phyloP scores from a whole-genome alignment of 2,329 filamentous ascomycete genomes.

The Elsinoe ampelina region DNA sequence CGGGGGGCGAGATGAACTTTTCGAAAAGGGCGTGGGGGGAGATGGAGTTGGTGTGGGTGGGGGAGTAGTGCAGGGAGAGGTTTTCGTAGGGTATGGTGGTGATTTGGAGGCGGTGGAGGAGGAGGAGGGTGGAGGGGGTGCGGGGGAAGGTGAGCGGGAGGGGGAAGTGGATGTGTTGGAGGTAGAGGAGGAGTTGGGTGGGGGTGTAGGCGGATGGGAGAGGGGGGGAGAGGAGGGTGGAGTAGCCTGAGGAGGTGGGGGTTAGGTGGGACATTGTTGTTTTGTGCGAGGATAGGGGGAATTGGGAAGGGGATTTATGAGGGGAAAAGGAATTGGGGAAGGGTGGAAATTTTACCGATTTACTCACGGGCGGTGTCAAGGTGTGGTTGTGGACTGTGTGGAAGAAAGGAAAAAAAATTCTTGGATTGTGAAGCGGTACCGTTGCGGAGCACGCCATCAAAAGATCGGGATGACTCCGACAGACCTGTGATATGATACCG shows the following conservation, averaged over 20 bases:
- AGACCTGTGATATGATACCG: no score
- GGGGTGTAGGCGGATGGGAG: background rate
- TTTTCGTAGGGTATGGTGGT: slow-evolving; percentile 48
- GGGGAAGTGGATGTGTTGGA: slow-evolving; percentile 6
- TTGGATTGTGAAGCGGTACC: background rate
- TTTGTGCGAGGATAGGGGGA: background rate
- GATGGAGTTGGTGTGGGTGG: slow-evolving; percentile 39
- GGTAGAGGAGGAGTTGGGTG: slow-evolving; percentile 1
- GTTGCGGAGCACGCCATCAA: slow-evolving; percentile 1
- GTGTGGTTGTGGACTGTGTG: background rate
- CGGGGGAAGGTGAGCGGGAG: background rate
- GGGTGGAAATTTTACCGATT: background rate
- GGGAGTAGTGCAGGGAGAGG: slow-evolving; percentile 45
- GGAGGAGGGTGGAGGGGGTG: background rate
- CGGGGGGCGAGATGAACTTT: slow-evolving; percentile 35
- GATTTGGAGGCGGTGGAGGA: slow-evolving; percentile 30
- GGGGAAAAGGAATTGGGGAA: background rate
- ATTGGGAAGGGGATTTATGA: background rate
- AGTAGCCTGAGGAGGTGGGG: background rate
- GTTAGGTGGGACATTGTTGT: background rate
- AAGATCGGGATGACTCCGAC: no score
- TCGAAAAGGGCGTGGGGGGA: slow-evolving; percentile 42
- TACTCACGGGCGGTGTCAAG: background rate
- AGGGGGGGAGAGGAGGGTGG: background rate
- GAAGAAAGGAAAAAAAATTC: background rate